These are phyloP conservation scores for Rhizopus stolonifer DNA, from an alignment of 371 early-diverging fungal genomes.

Conservation along the genomic window DNA sequence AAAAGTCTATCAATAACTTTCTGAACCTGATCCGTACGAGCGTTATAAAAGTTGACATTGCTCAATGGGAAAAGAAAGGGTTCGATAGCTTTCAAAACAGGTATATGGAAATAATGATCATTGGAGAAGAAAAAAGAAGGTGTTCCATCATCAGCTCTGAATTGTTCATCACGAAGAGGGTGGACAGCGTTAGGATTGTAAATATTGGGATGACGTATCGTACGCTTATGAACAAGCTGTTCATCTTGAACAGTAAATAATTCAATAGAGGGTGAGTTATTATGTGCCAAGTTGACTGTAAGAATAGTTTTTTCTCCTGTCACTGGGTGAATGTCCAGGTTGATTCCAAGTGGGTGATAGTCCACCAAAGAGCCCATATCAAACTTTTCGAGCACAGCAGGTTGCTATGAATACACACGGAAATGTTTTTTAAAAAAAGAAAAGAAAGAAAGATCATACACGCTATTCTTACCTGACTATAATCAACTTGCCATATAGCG, in stretches of 20 bases:
- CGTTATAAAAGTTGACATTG: conserved; percentile 36
- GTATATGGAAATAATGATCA: conserved; percentile 27
- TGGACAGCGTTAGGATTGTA: conserved; percentile 37
- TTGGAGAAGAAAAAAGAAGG: conserved; percentile 47
- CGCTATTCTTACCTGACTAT: conserved; percentile 18
- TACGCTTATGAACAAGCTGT: conserved; percentile 18
- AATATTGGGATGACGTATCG: conserved; percentile 25
- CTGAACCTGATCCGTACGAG: conserved; percentile 20
- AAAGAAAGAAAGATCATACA: neutral
- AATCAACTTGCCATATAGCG: conserved; percentile 34
- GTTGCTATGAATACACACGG: too few species aligned
- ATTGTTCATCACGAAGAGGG: conserved; percentile 18
- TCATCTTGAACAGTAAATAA: conserved; percentile 20
- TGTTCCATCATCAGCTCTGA: conserved; percentile 29
- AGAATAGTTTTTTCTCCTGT: conserved; percentile 12
- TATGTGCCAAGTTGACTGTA: conserved; percentile 24
- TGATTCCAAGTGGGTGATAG: conserved; percentile 29
- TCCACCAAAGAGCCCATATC: conserved; percentile 4
- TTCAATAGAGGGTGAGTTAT: conserved; percentile 18
- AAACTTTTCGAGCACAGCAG: conserved; percentile 19
- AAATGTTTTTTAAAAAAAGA: too few species aligned
- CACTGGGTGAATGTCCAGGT: conserved; percentile 15
- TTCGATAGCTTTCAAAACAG: conserved; percentile 27
- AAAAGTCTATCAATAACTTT: conserved; percentile 24
- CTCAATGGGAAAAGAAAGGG: conserved; percentile 26